phyloP scores from a whole-genome alignment of 352 stramenopile genomes.

The Globisporangium iwayamae region DNA sequence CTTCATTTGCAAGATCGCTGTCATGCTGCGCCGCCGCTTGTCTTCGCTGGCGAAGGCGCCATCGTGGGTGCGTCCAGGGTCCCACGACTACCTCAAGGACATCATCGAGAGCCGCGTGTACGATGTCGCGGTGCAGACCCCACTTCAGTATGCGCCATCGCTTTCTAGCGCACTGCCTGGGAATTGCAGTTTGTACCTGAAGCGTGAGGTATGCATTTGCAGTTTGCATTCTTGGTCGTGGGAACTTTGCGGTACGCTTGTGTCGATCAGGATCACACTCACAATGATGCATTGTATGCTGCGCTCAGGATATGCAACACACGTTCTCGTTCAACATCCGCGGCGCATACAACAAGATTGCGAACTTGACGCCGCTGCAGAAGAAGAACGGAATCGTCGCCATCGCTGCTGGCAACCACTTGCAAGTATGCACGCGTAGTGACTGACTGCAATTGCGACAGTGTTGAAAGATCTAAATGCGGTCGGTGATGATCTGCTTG shows the following conservation, averaged over 20 bases:
- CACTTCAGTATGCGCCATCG: constrained; percentile 52
- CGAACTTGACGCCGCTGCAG: constrained; percentile 82
- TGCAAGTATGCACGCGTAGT: constrained; percentile 59
- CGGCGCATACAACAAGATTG: constrained; percentile 99
- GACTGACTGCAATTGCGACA: neutral
- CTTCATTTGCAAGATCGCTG: neutral
- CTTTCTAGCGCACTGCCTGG: constrained; percentile 51
- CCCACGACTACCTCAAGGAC: constrained; percentile 75
- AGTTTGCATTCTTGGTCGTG: neutral
- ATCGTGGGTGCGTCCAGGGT: constrained; percentile 63
- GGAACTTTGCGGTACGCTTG: neutral
- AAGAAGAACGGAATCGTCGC: constrained; percentile 79
- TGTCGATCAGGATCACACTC: no score
- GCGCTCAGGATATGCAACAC: constrained; percentile 90
- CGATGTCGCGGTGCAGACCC: constrained; percentile 75
- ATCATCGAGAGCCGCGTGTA: constrained; percentile 83
- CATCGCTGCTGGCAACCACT: constrained; percentile 93
- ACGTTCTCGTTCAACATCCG: constrained; percentile 99
- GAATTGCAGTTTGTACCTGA: constrained; percentile 81
- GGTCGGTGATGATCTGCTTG: neutral
- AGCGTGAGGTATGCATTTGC: constrained; percentile 81
- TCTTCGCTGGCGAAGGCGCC: constrained; percentile 26
- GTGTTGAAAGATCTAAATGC: neutral
- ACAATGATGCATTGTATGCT: neutral
- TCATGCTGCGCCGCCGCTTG: constrained; percentile 40